These are phyloP conservation scores for Pugionium cornutum DNA, from an alignment of 345 rosid species.

Conservation along the genomic window DNA sequence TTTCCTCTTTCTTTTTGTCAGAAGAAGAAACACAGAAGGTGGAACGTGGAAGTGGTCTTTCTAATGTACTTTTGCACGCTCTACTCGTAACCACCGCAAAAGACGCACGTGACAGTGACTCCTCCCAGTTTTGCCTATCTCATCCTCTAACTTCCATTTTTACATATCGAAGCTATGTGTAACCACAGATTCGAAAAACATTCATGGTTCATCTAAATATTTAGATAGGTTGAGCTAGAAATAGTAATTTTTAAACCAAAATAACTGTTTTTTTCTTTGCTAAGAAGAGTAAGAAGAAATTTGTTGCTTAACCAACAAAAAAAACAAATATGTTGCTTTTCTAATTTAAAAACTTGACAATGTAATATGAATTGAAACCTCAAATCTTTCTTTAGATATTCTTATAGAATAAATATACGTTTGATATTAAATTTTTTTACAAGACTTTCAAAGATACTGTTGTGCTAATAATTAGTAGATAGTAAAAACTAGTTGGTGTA, in stretches of 20 bases:
- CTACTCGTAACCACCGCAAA: constrained; percentile 30
- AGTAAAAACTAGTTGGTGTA: background rate
- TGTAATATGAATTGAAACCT: background rate
- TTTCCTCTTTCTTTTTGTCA: background rate
- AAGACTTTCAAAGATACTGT: background rate
- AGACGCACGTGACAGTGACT: constrained; percentile 34
- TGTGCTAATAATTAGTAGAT: background rate
- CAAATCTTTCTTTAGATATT: background rate
- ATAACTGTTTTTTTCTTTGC: too few species aligned
- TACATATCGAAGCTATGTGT: constrained; percentile 17
- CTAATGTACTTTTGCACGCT: constrained; percentile 32
- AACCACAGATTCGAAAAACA: background rate
- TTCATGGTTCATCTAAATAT: too few species aligned
- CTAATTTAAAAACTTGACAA: too few species aligned
- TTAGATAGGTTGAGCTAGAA: too few species aligned
- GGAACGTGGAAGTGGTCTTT: constrained; percentile 32
- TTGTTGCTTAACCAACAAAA: background rate
- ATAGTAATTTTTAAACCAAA: too few species aligned
- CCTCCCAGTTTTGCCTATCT: constrained; percentile 17
- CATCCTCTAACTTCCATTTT: constrained; percentile 25
- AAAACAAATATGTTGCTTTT: background rate
- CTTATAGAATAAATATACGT: background rate
- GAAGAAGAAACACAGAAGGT: constrained; percentile 14
- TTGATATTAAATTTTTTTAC: background rate
- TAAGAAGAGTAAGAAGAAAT: too few species aligned